Evolutionary conservation across 495 filamentous ascomycete species (phyloP).

Genomic region (Cudoniella acicularis): DNA sequence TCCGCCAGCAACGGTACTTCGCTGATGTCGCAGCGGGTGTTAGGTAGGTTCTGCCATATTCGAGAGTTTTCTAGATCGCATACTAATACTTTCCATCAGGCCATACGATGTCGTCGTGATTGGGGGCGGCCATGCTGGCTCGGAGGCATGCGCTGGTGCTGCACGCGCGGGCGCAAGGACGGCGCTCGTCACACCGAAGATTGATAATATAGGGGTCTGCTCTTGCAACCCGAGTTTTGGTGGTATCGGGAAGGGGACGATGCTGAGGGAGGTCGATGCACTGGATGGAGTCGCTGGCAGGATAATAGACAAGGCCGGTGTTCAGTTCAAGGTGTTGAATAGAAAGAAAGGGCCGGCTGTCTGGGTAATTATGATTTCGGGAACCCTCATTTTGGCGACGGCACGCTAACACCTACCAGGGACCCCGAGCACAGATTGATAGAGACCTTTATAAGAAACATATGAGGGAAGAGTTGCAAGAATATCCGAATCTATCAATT

Average conservation of each 20-base stretch:
- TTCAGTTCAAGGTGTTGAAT: slow-evolving; percentile 89
- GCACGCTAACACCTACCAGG: slow-evolving; percentile 31
- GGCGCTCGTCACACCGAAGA: slow-evolving; percentile 79
- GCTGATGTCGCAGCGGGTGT: slow-evolving; percentile 15
- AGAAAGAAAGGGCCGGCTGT: slow-evolving; percentile 88
- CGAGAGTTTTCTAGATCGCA: neutral
- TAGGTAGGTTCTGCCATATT: slow-evolving; percentile 5
- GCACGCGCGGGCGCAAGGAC: slow-evolving; percentile 88
- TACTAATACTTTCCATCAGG: slow-evolving; percentile 7
- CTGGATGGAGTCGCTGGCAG: slow-evolving; percentile 87
- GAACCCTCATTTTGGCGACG: neutral
- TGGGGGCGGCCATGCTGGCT: slow-evolving; percentile 92
- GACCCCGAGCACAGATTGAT: slow-evolving; percentile 94
- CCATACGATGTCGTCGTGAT: slow-evolving; percentile 82
- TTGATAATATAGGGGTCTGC: slow-evolving; percentile 89
- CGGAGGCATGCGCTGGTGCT: slow-evolving; percentile 91
- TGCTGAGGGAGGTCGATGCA: slow-evolving; percentile 92
- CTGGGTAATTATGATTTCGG: slow-evolving; percentile 52
- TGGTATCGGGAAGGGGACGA: slow-evolving; percentile 97
- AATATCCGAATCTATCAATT: slow-evolving; percentile 73
- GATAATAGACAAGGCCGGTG: slow-evolving; percentile 88
- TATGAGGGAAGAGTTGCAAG: slow-evolving; percentile 82
- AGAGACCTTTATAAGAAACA: slow-evolving; percentile 82
- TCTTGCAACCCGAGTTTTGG: slow-evolving; percentile 98
- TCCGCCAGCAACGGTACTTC: slow-evolving; percentile 12